Percentiles rank a stretch among this genome's conserved stretches.
Conservation (phyloP, 352 stramenopile genomes). For the Phytopythium aichiense region DNA sequence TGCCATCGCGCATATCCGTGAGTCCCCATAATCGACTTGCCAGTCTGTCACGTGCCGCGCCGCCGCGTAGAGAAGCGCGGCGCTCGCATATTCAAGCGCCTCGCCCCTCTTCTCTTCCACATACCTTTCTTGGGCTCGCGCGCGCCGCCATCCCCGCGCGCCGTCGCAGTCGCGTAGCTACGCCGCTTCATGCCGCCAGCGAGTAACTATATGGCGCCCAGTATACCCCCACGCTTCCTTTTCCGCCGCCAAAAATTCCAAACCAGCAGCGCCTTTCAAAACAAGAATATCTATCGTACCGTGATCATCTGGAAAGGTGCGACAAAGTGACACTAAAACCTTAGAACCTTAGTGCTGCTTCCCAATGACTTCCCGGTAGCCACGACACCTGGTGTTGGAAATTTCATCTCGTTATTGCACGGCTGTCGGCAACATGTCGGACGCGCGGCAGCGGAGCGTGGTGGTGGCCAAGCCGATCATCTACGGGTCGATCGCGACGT, state of each 20-base stretch:
- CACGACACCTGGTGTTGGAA: not conserved
- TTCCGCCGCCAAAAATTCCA: slow-evolving; percentile 2
- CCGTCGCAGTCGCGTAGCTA: slow-evolving; percentile 5
- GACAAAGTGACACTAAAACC: not conserved
- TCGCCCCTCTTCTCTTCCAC: not conserved
- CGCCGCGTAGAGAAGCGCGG: not conserved
- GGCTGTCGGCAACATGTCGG: slow-evolving; percentile 36
- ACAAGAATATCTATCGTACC: not conserved
- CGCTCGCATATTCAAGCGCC: not conserved
- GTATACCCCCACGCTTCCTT: not conserved
- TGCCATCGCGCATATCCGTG: not conserved
- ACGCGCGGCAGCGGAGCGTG: slow-evolving; percentile 72
- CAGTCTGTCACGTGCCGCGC: not conserved
- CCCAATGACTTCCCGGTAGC: not conserved
- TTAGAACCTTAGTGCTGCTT: not conserved
- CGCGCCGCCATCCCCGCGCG: not conserved
- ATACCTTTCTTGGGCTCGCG: slow-evolving; percentile 3
- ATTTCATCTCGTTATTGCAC: too few relatives aligned
- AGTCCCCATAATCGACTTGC: not conserved
- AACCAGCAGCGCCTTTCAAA: not conserved
- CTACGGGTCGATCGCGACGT: slow-evolving; percentile 93
- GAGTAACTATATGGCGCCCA: not conserved
- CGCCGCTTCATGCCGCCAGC: slow-evolving; percentile 4
- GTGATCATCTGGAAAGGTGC: not conserved
- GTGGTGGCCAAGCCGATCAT: slow-evolving; percentile 92